These are phyloP conservation scores for Raddia guianensis DNA, from an alignment of 176 grass and related monocot genomes.

Conservation along the genomic window DNA sequence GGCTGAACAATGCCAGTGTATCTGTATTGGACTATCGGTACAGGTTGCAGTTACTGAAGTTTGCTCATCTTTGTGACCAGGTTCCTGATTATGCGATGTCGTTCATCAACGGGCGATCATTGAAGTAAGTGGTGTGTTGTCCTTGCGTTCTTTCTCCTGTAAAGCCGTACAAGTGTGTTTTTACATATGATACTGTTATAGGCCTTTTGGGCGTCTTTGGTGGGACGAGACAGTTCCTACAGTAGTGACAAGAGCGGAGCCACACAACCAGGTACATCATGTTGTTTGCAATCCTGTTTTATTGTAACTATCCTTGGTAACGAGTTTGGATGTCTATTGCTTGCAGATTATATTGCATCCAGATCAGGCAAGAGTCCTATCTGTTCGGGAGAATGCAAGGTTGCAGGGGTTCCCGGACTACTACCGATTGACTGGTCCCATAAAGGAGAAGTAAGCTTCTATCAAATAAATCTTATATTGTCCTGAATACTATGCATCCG, in stretches of 20 bases:
- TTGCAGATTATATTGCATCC: conserved; percentile 69
- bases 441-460: conserved; percentile 65
- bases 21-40: too few species aligned
- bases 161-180: background rate
- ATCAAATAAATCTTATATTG: background rate
- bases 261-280: conserved; percentile 68
- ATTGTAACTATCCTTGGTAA: background rate
- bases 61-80: conserved; percentile 20
- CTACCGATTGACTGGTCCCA: conserved; percentile 51
- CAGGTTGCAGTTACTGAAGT: background rate
- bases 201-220: conserved; percentile 87
- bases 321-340: background rate
- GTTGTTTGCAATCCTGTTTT: background rate
- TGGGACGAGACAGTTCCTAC: conserved; percentile 95
- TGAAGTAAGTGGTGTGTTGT: conserved; percentile 42
- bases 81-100: conserved; percentile 86
- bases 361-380: conserved; percentile 62
- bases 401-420: conserved; percentile 82
- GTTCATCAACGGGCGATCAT: conserved; percentile 66
- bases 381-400: conserved; percentile 81
- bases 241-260: conserved; percentile 79
- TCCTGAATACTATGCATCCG: background rate
- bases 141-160: background rate
- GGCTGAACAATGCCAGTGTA: too few species aligned
- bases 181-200: conserved; percentile 15